A percentile compares a stretch with the other conserved stretches of the same genome.
These are phyloP conservation scores for Trichoderma gamsii DNA, from an alignment of 495 filamentous ascomycete genomes.

Conservation along the genomic window DNA sequence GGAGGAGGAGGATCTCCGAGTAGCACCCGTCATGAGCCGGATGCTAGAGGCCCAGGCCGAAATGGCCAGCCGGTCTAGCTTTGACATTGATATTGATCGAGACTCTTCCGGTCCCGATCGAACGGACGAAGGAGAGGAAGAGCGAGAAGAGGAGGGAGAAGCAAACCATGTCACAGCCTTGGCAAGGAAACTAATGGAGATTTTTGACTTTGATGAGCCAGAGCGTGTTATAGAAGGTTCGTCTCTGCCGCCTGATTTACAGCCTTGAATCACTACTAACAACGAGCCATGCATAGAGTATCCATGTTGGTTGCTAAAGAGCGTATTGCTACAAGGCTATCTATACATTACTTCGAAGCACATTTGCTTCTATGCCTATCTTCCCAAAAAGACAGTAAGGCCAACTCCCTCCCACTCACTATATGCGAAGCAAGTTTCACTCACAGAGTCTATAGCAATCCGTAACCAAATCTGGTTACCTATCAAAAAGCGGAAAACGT, in stretches of 20 bases:
- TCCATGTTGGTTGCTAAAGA: constrained; percentile 89
- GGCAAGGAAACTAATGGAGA: constrained; percentile 69
- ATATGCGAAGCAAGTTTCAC: constrained; percentile 18
- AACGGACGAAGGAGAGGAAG: constrained; percentile 18
- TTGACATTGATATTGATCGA: constrained; percentile 43
- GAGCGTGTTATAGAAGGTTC: constrained; percentile 80
- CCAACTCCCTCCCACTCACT: constrained; percentile 3
- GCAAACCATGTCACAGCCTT: constrained; percentile 44
- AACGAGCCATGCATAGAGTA: constrained; percentile 56
- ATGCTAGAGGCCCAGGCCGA: constrained; percentile 78
- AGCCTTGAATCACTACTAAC: constrained; percentile 18
- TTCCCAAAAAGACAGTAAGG: constrained; percentile 72
- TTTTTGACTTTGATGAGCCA: constrained; percentile 75
- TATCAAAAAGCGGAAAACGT: constrained; percentile 81
- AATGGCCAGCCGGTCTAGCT: constrained; percentile 49
- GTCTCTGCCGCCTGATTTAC: background rate
- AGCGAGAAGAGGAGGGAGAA: constrained; percentile 25
- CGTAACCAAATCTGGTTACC: constrained; percentile 78
- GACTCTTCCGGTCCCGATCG: background rate
- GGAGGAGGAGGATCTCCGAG: constrained; percentile 30
- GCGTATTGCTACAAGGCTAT: constrained; percentile 86
- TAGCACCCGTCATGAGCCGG: constrained; percentile 70
- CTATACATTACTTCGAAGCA: constrained; percentile 94
- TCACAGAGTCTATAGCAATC: constrained; percentile 49
- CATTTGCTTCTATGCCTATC: constrained; percentile 94